Conservation (phyloP, 2,329 filamentous ascomycete genomes). For the Ophiostoma angusticollis region DNA sequence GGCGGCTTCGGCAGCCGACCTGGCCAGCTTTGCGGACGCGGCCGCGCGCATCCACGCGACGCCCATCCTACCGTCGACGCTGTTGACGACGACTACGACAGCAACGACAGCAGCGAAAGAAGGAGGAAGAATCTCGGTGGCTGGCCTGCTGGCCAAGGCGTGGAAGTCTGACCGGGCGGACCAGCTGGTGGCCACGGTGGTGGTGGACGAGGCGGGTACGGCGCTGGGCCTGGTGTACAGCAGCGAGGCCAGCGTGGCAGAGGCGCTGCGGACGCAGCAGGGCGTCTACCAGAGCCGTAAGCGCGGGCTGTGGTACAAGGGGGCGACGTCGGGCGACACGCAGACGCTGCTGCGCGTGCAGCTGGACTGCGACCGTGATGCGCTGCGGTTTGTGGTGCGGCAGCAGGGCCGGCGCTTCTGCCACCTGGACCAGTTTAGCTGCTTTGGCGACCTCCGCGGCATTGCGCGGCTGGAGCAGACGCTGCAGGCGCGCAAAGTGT, state of each 20-base stretch:
- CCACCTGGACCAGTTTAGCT: conserved; percentile 80
- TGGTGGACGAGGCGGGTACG: conserved; percentile 75
- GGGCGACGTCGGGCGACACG: conserved; percentile 83
- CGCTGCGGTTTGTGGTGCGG: conserved; percentile 75
- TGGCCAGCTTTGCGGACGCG: conserved; percentile 34
- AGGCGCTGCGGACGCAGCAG: conserved; percentile 63
- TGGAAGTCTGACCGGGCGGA: conserved; percentile 75
- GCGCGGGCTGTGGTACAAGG: conserved; percentile 92
- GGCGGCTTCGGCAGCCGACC: conserved; percentile 18
- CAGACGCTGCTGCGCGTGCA: conserved; percentile 78
- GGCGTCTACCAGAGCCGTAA: conserved; percentile 96
- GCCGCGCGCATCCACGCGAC: conserved; percentile 44
- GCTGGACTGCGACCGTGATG: conserved; percentile 88
- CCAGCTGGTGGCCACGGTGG: conserved; percentile 75
- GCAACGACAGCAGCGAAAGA: conserved; percentile 39
- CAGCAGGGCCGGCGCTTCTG: conserved; percentile 88
- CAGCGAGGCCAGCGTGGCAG: conserved; percentile 76
- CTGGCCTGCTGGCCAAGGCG: conserved; percentile 57
- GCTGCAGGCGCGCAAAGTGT: conserved; percentile 64
- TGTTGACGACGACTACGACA: conserved; percentile 64
- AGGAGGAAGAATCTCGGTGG: conserved; percentile 58
- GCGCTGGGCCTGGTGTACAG: conserved; percentile 90
- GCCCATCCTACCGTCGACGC: conserved; percentile 60
- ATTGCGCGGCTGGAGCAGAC: conserved; percentile 80
- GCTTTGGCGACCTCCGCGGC: conserved; percentile 76